Evolutionary conservation across 164 flowering plant genomes (phyloP).

Genomic region (Vitis rupestris): DNA sequence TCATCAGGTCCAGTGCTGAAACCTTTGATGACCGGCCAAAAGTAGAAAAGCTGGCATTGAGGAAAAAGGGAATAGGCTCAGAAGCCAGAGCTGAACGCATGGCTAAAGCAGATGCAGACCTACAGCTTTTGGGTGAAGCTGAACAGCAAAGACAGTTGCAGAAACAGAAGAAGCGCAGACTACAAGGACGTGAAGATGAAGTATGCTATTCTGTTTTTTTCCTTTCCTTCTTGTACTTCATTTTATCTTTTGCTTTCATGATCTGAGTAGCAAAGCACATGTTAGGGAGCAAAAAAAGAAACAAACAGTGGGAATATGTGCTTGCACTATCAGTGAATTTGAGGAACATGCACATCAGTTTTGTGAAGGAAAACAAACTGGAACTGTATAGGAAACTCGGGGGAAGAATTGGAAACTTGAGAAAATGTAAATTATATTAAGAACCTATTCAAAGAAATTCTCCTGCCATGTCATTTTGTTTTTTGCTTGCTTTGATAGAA

Average conservation of each 20-base stretch:
- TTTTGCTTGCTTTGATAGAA: too few species aligned
- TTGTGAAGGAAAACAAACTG: too few species aligned
- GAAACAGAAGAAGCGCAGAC: conserved; percentile 83
- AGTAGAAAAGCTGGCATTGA: conserved; percentile 65
- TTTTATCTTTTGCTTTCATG: not conserved
- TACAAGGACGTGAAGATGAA: conserved; percentile 89
- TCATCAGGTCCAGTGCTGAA: conserved; percentile 46
- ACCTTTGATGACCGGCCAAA: conserved; percentile 48
- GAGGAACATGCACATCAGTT: too few species aligned
- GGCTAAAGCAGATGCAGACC: conserved; percentile 75
- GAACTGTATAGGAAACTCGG: too few species aligned
- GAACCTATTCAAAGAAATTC: too few species aligned
- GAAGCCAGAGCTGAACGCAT: conserved; percentile 83
- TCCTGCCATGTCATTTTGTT: too few species aligned
- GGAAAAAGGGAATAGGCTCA: conserved; percentile 89
- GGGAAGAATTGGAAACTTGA: too few species aligned
- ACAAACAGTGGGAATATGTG: too few species aligned
- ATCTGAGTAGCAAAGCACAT: not conserved
- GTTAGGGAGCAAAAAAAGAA: too few species aligned
- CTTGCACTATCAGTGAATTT: too few species aligned
- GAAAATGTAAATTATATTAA: too few species aligned
- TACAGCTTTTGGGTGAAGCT: conserved; percentile 62
- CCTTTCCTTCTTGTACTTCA: conserved; percentile 1
- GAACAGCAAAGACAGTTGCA: conserved; percentile 72
- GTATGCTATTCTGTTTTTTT: conserved; percentile 38